Conservation (phyloP, 345 rosid species). For the Aurinia saxatilis region DNA sequence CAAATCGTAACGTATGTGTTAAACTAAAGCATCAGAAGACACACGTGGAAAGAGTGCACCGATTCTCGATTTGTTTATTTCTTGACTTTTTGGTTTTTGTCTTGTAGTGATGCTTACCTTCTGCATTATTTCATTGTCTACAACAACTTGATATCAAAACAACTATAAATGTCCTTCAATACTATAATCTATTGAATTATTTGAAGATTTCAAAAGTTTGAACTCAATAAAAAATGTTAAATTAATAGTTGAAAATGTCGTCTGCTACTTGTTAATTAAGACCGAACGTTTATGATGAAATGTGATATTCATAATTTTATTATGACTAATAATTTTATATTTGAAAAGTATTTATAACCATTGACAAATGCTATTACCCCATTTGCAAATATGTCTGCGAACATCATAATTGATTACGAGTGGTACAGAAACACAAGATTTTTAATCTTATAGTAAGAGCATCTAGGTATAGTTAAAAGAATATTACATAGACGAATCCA, state of each 20-base stretch:
- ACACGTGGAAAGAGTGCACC: conserved; percentile 5
- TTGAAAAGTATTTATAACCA: no score
- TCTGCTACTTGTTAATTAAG: no score
- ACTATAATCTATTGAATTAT: neutral
- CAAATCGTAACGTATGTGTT: conserved; percentile 2
- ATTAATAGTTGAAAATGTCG: neutral
- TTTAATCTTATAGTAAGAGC: no score
- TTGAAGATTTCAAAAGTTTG: neutral
- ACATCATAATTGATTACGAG: no score
- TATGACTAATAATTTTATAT: no score
- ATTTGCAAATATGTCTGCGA: no score
- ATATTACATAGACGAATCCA: neutral
- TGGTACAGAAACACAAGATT: no score
- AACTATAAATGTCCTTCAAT: neutral
- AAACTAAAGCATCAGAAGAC: conserved; percentile 5
- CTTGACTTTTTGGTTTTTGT: neutral
- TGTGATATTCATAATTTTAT: no score
- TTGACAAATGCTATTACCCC: neutral
- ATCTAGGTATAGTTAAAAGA: neutral
- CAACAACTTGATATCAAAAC: neutral
- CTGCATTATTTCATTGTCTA: conserved; percentile 4
- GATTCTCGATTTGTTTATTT: neutral
- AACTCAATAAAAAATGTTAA: neutral
- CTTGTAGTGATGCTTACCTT: no score
- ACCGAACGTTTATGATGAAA: no score